These are phyloP conservation scores for Evansstolkia leycettana DNA, from an alignment of 495 filamentous ascomycete species.

Conservation along the genomic window DNA sequence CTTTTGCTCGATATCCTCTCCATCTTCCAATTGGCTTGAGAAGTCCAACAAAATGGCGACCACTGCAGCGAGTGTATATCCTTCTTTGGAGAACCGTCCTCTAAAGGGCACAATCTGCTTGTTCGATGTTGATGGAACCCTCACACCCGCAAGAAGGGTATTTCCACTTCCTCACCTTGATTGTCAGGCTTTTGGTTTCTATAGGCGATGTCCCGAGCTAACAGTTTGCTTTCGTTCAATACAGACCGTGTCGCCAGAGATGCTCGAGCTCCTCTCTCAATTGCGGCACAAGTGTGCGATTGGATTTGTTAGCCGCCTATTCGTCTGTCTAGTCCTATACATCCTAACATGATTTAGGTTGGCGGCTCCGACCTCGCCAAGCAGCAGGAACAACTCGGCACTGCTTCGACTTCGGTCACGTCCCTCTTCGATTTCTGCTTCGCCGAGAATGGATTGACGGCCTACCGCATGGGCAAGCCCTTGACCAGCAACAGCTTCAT, in stretches of 20 bases:
- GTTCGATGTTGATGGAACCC: conserved; percentile 87
- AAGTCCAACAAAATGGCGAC: conserved; percentile 21
- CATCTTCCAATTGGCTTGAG: background rate
- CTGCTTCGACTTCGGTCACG: conserved; percentile 47
- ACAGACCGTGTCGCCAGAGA: conserved; percentile 59
- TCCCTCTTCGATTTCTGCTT: conserved; percentile 93
- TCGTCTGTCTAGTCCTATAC: background rate
- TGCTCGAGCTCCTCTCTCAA: conserved; percentile 63
- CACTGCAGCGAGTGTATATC: conserved; percentile 44
- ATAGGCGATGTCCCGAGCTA: background rate
- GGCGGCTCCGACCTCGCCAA: conserved; percentile 80
- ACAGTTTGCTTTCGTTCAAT: background rate
- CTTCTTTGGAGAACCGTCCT: conserved; percentile 67
- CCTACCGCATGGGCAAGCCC: conserved; percentile 64
- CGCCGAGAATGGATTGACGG: conserved; percentile 86
- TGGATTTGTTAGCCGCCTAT: conserved; percentile 49
- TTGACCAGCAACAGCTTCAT: conserved; percentile 78
- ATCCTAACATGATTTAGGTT: conserved; percentile 26
- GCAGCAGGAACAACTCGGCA: conserved; percentile 91
- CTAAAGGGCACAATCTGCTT: conserved; percentile 82
- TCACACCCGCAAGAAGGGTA: conserved; percentile 67
- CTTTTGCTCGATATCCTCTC: no score
- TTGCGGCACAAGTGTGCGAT: conserved; percentile 86
- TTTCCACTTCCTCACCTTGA: conserved; percentile 8
- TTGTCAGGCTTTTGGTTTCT: background rate